These are phyloP conservation scores for Ceraceosorus guamensis DNA, from an alignment of 1,284 basidiomycete species.

Conservation along the genomic window DNA sequence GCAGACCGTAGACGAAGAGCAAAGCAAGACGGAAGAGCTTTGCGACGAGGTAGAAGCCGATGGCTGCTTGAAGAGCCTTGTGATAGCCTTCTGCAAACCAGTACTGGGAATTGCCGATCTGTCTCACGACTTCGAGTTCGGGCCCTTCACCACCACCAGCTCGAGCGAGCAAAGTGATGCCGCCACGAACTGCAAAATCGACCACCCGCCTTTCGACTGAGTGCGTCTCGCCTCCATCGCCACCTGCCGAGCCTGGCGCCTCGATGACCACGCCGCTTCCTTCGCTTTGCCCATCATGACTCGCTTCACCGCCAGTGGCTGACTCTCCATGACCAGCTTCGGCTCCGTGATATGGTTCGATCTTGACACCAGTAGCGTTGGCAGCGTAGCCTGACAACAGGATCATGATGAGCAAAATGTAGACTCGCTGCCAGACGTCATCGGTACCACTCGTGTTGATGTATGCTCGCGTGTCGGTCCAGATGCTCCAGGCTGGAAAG, in stretches of 20 bases:
- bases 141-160: slow-evolving; percentile 1
- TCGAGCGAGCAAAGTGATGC: background rate
- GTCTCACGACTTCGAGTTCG: slow-evolving; percentile 11
- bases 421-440: slow-evolving; percentile 39
- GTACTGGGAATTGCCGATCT: slow-evolving; percentile 16
- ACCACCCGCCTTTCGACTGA: background rate
- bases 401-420: slow-evolving; percentile 43
- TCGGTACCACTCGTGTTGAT: slow-evolving; percentile 45
- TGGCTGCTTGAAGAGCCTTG: slow-evolving; percentile 22
- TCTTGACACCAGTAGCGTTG: slow-evolving; percentile 31
- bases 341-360: slow-evolving; percentile 17
- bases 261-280: background rate
- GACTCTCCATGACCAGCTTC: too few species aligned
- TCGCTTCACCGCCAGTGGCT: slow-evolving; percentile 1
- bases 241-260: background rate
- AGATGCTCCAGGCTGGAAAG: slow-evolving; percentile 39
- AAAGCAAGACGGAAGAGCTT: slow-evolving; percentile 27
- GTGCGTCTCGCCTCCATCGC: background rate
- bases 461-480: slow-evolving; percentile 38
- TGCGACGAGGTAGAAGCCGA: slow-evolving; percentile 40
- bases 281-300: too few species aligned
- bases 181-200: background rate
- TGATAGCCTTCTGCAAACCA: slow-evolving; percentile 34
- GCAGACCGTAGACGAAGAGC: slow-evolving; percentile 35
- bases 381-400: slow-evolving; percentile 42